Evolutionary conservation across 345 rosid genomes (phyloP).

Genomic region (Barbarea vulgaris): DNA sequence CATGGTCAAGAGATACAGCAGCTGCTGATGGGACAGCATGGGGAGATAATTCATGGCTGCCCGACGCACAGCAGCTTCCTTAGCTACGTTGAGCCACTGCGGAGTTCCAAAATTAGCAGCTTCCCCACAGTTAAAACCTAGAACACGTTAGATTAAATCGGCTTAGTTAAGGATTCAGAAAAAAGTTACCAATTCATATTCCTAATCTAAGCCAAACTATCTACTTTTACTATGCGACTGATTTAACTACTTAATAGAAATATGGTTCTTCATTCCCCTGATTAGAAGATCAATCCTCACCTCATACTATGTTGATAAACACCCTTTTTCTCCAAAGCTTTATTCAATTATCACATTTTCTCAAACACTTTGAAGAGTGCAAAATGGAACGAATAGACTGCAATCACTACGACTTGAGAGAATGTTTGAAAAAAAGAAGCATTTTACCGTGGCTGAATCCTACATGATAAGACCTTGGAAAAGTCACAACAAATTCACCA

Average conservation of each 20-base stretch:
- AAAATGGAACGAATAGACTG: conserved; percentile 24
- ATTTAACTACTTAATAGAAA: not conserved
- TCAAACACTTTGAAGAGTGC: conserved; percentile 19
- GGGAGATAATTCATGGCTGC: conserved; percentile 99
- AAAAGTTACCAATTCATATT: not conserved
- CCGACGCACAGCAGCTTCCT: conserved; percentile 98
- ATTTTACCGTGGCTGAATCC: conserved; percentile 99
- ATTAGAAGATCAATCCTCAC: conserved; percentile 28
- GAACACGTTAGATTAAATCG: conserved; percentile 1
- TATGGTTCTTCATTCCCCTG: conserved; percentile 7
- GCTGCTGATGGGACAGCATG: conserved; percentile 99
- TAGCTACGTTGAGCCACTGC: conserved; percentile 94
- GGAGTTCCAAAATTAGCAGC: conserved; percentile 99
- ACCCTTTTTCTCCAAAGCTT: conserved; percentile 21
- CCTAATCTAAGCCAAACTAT: conserved; percentile 17
- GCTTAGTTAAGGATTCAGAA: conserved; percentile 19
- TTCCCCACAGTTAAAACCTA: conserved; percentile 99
- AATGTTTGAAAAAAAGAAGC: conserved; percentile 36
- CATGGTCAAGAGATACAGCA: conserved; percentile 94
- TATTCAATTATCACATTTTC: conserved; percentile 15
- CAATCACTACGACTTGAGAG: conserved; percentile 30
- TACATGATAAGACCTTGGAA: conserved; percentile 98
- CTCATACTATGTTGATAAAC: conserved; percentile 25
- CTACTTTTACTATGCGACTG: conserved; percentile 18
- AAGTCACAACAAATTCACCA: conserved; percentile 99